Evolutionary conservation across 306 rosid genomes (phyloP).

Genomic region (Psophocarpus tetragonolobus): DNA sequence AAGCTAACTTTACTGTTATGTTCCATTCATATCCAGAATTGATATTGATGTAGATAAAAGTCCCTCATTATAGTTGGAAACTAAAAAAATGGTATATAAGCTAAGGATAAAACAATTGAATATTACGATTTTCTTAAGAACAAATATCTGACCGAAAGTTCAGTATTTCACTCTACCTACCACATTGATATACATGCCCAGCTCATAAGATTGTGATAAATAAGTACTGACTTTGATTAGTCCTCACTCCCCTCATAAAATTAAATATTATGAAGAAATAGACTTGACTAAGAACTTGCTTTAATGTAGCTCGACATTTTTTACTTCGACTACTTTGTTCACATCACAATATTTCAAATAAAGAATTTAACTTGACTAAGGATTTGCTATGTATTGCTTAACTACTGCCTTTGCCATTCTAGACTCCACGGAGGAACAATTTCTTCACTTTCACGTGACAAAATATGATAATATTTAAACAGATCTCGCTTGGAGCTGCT

Average conservation of each 20-base stretch:
- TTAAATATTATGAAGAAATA: background rate
- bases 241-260: background rate
- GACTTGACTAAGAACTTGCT: background rate
- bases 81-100: background rate
- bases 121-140: background rate
- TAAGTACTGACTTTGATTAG: constrained; percentile 4
- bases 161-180: background rate
- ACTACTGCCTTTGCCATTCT: background rate
- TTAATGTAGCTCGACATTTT: background rate
- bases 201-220: background rate
- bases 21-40: background rate
- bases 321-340: background rate
- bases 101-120: background rate
- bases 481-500: background rate
- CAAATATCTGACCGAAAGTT: background rate
- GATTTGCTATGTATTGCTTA: background rate
- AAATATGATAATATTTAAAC: background rate
- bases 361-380: background rate
- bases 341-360: background rate
- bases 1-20: constrained; percentile 7
- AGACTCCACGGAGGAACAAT: constrained; percentile 11
- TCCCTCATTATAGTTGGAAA: background rate
- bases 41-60: background rate
- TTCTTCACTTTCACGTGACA: background rate
- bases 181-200: background rate